Evolutionary conservation across 2,329 filamentous ascomycete species (phyloP), one percentile per base, ranked within the genome.

Genomic region (Chaetomium strumarium): DNA sequence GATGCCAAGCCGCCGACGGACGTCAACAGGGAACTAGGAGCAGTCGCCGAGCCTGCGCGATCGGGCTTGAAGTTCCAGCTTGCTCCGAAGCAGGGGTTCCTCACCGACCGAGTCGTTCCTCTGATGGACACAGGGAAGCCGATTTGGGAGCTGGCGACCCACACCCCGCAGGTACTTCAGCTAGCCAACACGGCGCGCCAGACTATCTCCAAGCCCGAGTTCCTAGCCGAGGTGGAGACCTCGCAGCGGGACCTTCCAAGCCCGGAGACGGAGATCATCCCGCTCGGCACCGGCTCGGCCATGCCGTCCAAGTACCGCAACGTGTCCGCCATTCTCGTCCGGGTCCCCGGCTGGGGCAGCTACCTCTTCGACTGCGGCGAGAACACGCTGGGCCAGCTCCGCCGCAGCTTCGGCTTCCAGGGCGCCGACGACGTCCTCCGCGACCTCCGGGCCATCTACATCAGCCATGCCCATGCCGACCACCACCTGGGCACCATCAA

Each of bases 391-490:
- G 92, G 92, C 11, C 91, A 96, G 67, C 73, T 99, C 37, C 82
- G 81, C 53, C 86, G 93, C 46, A 75, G 88, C 0, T 92, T 87
- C 62, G 76, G 79, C 6, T 72, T 76, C 0, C 75, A 82, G 5
- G 79, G 88, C 58, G 73, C 92, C 3, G 74, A 74, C 29, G 75
- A 84, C n/a, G 76, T 96, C 12, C 73, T 99, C n/a, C 78, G 75
- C 54, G 84, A 95, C 57, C 75, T 99, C 40, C 85, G 84, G 49
- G 81, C 83, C 60, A 85, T 99, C 57, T 95, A 90, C 83, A 93
- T 99, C 70, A 95, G 89, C 68, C 93, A 99, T 71, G 75, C 95
- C 57, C 93, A 99, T 68, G 93, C 93, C 5, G 93, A 99, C 70
- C 93, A 99, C 70, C 93, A 97, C 65, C 79, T 99, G 17, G 93